Evolutionary conservation across 257 asterid species (phyloP).

Genomic region (Rubia yunnanensis): DNA sequence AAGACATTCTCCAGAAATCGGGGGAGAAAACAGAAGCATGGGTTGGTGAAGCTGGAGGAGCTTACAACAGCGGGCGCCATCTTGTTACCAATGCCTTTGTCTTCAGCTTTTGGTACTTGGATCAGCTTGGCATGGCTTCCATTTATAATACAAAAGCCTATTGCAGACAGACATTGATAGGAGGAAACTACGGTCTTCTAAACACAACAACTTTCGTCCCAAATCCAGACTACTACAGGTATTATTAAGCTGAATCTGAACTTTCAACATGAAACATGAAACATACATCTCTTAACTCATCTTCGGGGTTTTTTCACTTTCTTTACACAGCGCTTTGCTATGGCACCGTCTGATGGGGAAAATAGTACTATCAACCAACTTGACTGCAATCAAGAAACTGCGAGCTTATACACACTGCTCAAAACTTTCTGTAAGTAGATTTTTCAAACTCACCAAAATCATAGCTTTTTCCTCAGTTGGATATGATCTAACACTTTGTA

Average conservation of each 20-base stretch:
- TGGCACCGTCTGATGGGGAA: slow-evolving; percentile 94
- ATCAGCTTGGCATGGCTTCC: slow-evolving; percentile 89
- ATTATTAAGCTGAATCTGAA: not conserved
- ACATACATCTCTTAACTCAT: not conserved
- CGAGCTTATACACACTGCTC: slow-evolving; percentile 85
- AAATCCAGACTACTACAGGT: slow-evolving; percentile 95
- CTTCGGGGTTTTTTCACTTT: not conserved
- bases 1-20: slow-evolving; percentile 29
- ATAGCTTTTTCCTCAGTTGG: not conserved
- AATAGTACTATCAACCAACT: slow-evolving; percentile 48
- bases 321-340: slow-evolving; percentile 62
- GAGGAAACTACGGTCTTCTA: slow-evolving; percentile 89
- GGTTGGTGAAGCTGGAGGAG: slow-evolving; percentile 92
- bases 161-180: slow-evolving; percentile 81
- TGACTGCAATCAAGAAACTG: slow-evolving; percentile 40
- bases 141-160: slow-evolving; percentile 58
- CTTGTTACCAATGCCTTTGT: slow-evolving; percentile 71
- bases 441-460: not conserved
- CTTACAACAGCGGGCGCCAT: slow-evolving; percentile 71
- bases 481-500: not conserved
- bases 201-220: slow-evolving; percentile 53
- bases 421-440: slow-evolving; percentile 47
- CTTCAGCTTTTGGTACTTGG: slow-evolving; percentile 83
- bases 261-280: not conserved
- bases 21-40: slow-evolving; percentile 44